phyloP scores from a whole-genome alignment of 164 flowering plant genomes.

The grape (Vitis vinifera) region ASM3070453v1 NC_081811.1:1355001-1355500 shows the following conservation, averaged over 20 bases:
- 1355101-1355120: conserved; percentile 74
- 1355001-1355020: conserved; percentile 43
- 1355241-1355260: too few relatives aligned
- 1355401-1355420: conserved; percentile 81
- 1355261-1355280: too few relatives aligned
- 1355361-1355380: conserved; percentile 87
- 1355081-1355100: conserved; percentile 73
- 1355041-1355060: conserved; percentile 69
- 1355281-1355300: not conserved
- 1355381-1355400: conserved; percentile 82
- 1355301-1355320: conserved; percentile 30
- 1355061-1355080: conserved; percentile 69
- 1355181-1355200: too few relatives aligned
- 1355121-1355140: conserved; percentile 59
- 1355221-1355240: too few relatives aligned
- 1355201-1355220: too few relatives aligned
- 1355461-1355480: conserved; percentile 62
- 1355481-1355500: conserved; percentile 83
- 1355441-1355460: conserved; percentile 54
- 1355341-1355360: conserved; percentile 78
- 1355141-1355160: conserved; percentile 94
- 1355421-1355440: conserved; percentile 73
- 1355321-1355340: conserved; percentile 94
- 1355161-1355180: conserved; percentile 45
- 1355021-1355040: conserved; percentile 59